phyloP scores from a whole-genome alignment of 805 yeast species.

The Ogataea trehaloabstinens region DNA sequence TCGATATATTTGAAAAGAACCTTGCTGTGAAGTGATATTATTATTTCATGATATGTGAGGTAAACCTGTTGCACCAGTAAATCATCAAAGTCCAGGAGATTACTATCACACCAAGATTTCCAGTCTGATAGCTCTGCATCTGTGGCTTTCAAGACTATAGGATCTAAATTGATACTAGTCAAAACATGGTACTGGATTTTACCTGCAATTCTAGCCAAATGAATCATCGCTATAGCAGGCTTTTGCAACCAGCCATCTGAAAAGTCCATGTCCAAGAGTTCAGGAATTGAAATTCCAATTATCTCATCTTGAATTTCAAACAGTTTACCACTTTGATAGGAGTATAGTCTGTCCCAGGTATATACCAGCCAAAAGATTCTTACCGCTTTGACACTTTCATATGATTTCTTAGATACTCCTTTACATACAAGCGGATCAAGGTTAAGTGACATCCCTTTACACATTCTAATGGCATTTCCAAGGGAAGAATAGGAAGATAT shows the following conservation, averaged over 20 bases:
- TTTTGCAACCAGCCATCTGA: conserved; percentile 2
- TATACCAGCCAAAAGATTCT: conserved; percentile 3
- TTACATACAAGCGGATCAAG: not conserved
- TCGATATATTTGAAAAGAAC: not conserved
- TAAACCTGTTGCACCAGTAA: conserved; percentile 1
- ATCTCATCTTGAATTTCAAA: conserved; percentile 3
- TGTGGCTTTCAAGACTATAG: not conserved
- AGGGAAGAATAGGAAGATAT: conserved; percentile 1
- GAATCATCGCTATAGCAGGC: conserved; percentile 2
- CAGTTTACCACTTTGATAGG: conserved; percentile 1
- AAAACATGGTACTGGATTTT: not conserved
- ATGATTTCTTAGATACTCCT: not conserved
- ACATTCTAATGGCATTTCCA: conserved; percentile 1
- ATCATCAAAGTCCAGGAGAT: not conserved
- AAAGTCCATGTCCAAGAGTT: not conserved
- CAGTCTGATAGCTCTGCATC: not conserved
- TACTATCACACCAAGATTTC: conserved; percentile 1
- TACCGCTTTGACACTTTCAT: not conserved
- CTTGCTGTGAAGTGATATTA: conserved; percentile 1
- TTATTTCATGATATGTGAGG: conserved; percentile 1
- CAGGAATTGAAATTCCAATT: not conserved
- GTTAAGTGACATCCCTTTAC: conserved; percentile 1
- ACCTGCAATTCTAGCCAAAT: conserved; percentile 1
- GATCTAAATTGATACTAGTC: not conserved
- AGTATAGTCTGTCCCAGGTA: conserved; percentile 4